Evolutionary conservation across 2,329 filamentous ascomycete genomes (phyloP).

Genomic region (Cryphonectria carpinicola): DNA sequence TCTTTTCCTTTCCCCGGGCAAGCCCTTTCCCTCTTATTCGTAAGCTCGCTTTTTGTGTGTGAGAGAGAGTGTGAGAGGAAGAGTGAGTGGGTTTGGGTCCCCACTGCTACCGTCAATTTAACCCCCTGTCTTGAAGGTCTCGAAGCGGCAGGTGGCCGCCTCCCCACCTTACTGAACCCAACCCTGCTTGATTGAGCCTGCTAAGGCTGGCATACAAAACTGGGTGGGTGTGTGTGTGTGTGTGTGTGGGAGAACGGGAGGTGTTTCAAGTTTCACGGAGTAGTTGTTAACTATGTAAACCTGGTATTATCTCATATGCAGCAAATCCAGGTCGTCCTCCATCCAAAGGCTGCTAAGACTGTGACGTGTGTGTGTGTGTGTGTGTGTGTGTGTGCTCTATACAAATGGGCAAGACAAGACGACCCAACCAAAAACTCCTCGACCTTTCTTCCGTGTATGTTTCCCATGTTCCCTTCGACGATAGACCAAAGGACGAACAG

Average conservation of each 20-base stretch:
- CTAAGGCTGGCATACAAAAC: neutral
- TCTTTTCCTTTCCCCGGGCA: neutral
- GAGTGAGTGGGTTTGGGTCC: neutral
- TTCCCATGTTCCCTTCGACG: neutral
- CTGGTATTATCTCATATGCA: conserved; percentile 6
- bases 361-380: neutral
- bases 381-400: conserved; percentile 9
- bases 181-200: neutral
- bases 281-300: neutral
- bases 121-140: conserved; percentile 19
- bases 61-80: neutral
- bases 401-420: conserved; percentile 16
- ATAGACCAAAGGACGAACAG: neutral
- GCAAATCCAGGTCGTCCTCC: neutral
- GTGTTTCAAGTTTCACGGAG: neutral
- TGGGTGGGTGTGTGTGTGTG: neutral
- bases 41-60: neutral
- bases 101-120: conserved; percentile 26
- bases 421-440: conserved; percentile 3
- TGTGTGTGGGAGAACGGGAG: neutral
- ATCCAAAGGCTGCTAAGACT: neutral
- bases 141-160: conserved; percentile 2
- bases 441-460: neutral
- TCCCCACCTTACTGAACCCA: neutral
- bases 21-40: neutral